These are phyloP conservation scores for Cadophora sp. DNA, from an alignment of 2,329 filamentous ascomycete species.

Conservation along the genomic window DNA sequence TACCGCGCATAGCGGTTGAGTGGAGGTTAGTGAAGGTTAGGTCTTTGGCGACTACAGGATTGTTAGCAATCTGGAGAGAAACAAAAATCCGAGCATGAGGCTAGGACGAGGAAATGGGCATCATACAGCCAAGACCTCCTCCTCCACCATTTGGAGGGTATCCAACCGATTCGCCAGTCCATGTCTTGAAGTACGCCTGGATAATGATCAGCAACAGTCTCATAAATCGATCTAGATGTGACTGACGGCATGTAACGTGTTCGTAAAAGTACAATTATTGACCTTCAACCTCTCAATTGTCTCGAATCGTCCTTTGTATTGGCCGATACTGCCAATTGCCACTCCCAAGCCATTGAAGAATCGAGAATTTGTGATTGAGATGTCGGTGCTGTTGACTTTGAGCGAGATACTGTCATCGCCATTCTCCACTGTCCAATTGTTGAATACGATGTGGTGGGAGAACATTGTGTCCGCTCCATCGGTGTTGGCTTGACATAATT, in stretches of 20 bases:
- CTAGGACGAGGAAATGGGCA: background rate
- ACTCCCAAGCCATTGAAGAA: conserved; percentile 59
- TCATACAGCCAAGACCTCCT: conserved; percentile 55
- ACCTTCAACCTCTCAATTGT: conserved; percentile 57
- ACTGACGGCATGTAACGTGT: conserved; percentile 53
- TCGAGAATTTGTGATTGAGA: conserved; percentile 55
- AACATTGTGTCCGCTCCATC: conserved; percentile 59
- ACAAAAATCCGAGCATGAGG: too few relatives aligned
- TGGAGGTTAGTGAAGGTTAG: conserved; percentile 58
- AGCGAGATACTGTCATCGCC: conserved; percentile 61
- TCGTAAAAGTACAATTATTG: conserved; percentile 53
- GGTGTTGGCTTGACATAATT: conserved; percentile 48
- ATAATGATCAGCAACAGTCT: background rate
- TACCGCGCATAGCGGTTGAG: conserved; percentile 40
- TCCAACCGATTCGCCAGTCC: conserved; percentile 58
- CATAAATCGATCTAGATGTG: background rate
- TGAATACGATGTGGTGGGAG: conserved; percentile 58
- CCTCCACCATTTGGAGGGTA: conserved; percentile 65
- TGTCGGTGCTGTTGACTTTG: conserved; percentile 63
- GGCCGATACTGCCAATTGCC: conserved; percentile 64
- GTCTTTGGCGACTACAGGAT: conserved; percentile 57
- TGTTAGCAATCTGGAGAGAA: background rate
- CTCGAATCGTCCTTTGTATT: conserved; percentile 57
- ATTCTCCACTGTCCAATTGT: conserved; percentile 56
- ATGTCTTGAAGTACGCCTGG: conserved; percentile 60